Conservation (phyloP, 371 early-diverging fungal genomes). For the Fennellomyces sp. region DNA sequence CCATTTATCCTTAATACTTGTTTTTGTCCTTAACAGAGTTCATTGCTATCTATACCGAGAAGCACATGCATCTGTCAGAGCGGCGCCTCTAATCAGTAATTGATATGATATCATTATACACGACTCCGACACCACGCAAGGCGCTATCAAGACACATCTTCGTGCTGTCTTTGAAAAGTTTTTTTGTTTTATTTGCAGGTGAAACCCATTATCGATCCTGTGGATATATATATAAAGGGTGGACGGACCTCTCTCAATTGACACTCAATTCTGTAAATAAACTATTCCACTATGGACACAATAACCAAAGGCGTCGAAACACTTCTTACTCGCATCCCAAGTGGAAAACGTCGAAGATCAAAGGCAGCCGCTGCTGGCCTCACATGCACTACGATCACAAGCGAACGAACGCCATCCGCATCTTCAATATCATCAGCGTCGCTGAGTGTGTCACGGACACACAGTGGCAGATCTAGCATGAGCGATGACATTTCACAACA, state of each 20-base stretch:
- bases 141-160: constrained; percentile 1
- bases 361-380: neutral
- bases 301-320: neutral
- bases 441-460: neutral
- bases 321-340: constrained; percentile 3
- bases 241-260: neutral
- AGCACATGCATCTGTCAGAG: neutral
- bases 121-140: neutral
- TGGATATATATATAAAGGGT: neutral
- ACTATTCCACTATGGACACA: constrained; percentile 1
- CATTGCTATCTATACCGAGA: neutral
- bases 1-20: neutral
- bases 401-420: neutral
- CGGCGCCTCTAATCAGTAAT: neutral
- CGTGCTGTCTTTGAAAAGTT: constrained; percentile 6
- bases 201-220: neutral
- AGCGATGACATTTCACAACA: neutral
- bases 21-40: neutral
- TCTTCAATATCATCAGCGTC: neutral
- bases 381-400: neutral
- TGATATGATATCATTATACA: neutral
- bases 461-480: neutral
- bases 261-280: neutral
- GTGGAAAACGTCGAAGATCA: neutral
- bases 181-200: neutral